These are phyloP conservation scores for Myochromella boudieri DNA, from an alignment of 768 basidiomycete genomes.

Conservation along the genomic window DNA sequence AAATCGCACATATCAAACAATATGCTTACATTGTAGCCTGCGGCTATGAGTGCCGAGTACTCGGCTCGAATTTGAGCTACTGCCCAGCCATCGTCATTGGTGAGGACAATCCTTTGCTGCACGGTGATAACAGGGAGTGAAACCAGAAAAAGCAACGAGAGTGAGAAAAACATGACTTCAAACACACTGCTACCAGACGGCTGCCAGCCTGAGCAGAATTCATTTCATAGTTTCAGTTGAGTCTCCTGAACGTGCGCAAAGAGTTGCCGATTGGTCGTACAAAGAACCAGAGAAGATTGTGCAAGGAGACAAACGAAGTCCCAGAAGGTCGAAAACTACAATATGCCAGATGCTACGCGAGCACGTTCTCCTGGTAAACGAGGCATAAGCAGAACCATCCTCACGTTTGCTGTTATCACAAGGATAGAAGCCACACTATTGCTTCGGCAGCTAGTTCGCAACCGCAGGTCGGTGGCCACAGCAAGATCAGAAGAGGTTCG, in stretches of 20 bases:
- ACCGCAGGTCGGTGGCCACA: too few relatives aligned
- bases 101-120: conserved; percentile 20
- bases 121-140: not conserved
- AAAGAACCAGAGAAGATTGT: too few relatives aligned
- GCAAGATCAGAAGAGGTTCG: too few relatives aligned
- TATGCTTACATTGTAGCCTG: conserved; percentile 33
- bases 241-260: not conserved
- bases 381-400: not conserved
- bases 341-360: not conserved
- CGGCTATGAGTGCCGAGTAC: conserved; percentile 31
- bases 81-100: conserved; percentile 39
- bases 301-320: not conserved
- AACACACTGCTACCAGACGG: too few relatives aligned
- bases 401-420: too few relatives aligned
- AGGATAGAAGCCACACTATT: too few relatives aligned
- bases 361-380: not conserved
- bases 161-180: too few relatives aligned
- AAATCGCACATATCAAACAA: too few relatives aligned
- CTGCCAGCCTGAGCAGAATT: too few relatives aligned
- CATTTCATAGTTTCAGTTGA: not conserved
- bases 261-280: too few relatives aligned
- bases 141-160: too few relatives aligned
- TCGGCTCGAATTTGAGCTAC: conserved; percentile 41
- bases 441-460: too few relatives aligned
- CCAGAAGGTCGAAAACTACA: not conserved